Percentiles rank a stretch among this genome's conserved stretches.
phyloP scores from a whole-genome alignment of 371 early-diverging fungal species.

The Vairimorpha necatrix region DNA sequence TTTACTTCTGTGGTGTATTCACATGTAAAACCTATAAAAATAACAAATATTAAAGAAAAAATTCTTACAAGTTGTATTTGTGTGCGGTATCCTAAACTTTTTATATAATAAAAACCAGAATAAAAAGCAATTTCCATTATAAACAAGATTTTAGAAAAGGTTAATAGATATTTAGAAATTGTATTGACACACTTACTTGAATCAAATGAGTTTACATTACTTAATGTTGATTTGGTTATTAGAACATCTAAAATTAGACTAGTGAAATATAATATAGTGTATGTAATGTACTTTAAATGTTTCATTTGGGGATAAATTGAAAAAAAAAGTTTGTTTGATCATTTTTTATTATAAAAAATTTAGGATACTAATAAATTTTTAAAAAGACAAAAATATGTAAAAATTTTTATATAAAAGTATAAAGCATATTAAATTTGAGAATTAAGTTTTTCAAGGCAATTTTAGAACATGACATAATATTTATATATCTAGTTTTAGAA shows the following conservation, averaged over 20 bases:
- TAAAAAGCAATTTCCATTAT: background rate
- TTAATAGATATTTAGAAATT: background rate
- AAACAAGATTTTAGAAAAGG: background rate
- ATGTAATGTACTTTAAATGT: background rate
- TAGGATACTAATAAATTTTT: too few species aligned
- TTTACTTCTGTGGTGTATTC: background rate
- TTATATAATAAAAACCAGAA: background rate
- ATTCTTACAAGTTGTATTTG: background rate
- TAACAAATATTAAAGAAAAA: background rate
- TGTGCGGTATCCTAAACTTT: background rate
- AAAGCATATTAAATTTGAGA: too few species aligned
- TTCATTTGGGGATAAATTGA: too few species aligned
- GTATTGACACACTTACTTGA: background rate
- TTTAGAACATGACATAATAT: too few species aligned
- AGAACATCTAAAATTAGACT: background rate
- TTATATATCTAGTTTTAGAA: too few species aligned
- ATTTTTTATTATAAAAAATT: too few species aligned
- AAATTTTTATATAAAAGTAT: too few species aligned
- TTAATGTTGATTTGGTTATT: background rate
- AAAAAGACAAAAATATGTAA: too few species aligned
- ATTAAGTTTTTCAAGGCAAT: too few species aligned
- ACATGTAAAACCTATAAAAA: background rate
- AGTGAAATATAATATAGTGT: background rate
- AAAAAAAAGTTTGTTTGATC: too few species aligned
- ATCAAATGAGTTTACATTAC: background rate